Evolutionary conservation across 179 eudicot genomes (phyloP), one percentile per base, ranked within the genome.

Genomic region (Pouteria campechiana): DNA sequence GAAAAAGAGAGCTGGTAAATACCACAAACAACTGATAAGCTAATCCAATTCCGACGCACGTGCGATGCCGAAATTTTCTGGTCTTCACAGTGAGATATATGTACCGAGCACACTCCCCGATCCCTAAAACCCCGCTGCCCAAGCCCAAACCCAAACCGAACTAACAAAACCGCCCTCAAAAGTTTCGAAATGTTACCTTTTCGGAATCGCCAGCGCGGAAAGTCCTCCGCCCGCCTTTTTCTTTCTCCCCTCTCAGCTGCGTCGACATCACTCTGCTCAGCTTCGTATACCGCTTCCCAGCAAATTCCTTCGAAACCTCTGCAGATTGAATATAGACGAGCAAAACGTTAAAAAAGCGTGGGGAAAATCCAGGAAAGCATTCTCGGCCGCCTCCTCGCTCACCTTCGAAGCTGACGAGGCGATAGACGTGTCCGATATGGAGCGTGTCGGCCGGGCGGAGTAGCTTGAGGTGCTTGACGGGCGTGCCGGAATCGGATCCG

Each of bases 321-420:
- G 33, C 42, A 57, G 1, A n/a, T n/a, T n/a, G n/a, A n/a, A n/a
- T n/a, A n/a, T n/a, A n/a, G n/a, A 17, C 24, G 13, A 17, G 22
- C 17, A 29, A 15, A 34, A 24, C 7, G 14, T 5, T 2, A 17
- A 54, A 0, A 3, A 7, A 10, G 5, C 2, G 34, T n/a, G 4
- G 18, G 14, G 1, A 24, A 17, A 25, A 3, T n/a, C n/a, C n/a
- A n/a, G 5, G 11, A 12, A 25, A 20, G 1, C 9, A 35, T 4
- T 11, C 6, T 5, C 8, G 3, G n/a, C n/a, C n/a, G n/a, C n/a
- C n/a, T n/a, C n/a, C n/a, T 16, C 8, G n/a, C 3, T 1, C 18
- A 78, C 95, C 95, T 84, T 81, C 69, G 25, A 77, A 78, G 50
- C 67, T 55, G 48, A 84, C 53, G 25, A 84, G 87, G 4, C 87